Percentiles rank a stretch among this genome's conserved stretches.
Evolutionary conservation across 1,284 basidiomycete genomes (phyloP).

Genomic region (Ustilago tritici): DNA sequence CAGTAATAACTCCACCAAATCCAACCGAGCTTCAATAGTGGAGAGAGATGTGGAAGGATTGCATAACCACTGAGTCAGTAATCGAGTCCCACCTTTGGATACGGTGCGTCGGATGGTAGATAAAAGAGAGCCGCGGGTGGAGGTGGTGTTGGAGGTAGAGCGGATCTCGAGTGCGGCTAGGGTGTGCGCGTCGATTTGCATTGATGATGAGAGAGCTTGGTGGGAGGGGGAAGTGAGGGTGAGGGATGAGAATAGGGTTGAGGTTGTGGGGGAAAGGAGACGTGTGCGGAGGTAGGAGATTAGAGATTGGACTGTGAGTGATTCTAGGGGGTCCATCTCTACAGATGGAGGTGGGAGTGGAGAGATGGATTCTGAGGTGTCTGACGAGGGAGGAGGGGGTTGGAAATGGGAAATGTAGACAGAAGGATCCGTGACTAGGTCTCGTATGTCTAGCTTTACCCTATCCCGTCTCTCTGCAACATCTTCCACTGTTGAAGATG

Average conservation of each 20-base stretch:
- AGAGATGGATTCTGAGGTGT: background rate
- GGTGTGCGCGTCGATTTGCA: slow-evolving; percentile 68
- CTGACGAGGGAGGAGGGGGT: slow-evolving; percentile 2
- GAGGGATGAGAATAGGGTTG: slow-evolving; percentile 21
- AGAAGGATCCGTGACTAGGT: slow-evolving; percentile 29
- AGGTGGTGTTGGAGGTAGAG: slow-evolving; percentile 45
- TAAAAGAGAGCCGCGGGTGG: slow-evolving; percentile 59
- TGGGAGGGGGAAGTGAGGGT: slow-evolving; percentile 17
- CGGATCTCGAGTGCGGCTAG: slow-evolving; percentile 63
- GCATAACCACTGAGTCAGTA: slow-evolving; percentile 64
- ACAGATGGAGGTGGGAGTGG: background rate
- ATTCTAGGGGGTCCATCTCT: slow-evolving; percentile 34
- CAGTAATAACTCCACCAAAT: slow-evolving; percentile 58
- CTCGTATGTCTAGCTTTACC: slow-evolving; percentile 24
- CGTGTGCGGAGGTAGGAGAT: slow-evolving; percentile 63
- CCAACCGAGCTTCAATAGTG: slow-evolving; percentile 53
- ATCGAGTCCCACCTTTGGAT: slow-evolving; percentile 62
- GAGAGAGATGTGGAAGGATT: slow-evolving; percentile 55
- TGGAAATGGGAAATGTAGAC: slow-evolving; percentile 43
- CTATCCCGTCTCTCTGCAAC: background rate
- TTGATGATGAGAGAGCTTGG: slow-evolving; percentile 27
- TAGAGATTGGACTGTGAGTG: slow-evolving; percentile 45
- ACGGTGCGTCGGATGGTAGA: slow-evolving; percentile 63
- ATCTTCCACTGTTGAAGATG: background rate
- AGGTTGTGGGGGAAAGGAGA: slow-evolving; percentile 48